phyloP scores from a whole-genome alignment of 1,284 basidiomycete genomes.

The Wallemia hederae region DNA sequence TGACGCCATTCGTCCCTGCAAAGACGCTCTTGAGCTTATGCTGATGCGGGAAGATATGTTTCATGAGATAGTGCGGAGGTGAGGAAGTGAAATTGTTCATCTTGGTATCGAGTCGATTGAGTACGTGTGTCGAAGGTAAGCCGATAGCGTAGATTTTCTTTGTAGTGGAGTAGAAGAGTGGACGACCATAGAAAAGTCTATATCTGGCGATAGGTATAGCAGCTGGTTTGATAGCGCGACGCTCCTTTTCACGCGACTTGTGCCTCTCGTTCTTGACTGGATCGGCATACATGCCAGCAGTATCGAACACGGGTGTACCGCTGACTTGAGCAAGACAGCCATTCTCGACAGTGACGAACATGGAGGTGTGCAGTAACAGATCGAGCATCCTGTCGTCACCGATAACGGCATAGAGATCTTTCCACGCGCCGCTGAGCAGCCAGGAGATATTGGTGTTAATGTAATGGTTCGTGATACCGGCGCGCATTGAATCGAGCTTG shows the following conservation, averaged over 20 bases:
- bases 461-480: background rate
- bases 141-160: background rate
- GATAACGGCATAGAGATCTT: background rate
- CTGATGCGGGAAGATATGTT: constrained; percentile 56
- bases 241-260: background rate
- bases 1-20: background rate
- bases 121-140: background rate
- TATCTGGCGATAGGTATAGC: background rate
- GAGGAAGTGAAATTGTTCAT: constrained; percentile 12
- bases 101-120: background rate
- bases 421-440: background rate
- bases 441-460: background rate
- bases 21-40: constrained; percentile 36
- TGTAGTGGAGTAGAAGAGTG: background rate
- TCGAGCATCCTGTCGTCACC: background rate
- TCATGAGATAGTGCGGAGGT: constrained; percentile 32
- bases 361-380: background rate
- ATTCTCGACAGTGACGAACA: background rate
- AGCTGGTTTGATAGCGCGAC: background rate
- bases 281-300: background rate
- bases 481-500: background rate
- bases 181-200: background rate
- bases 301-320: background rate
- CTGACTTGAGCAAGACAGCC: background rate
- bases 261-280: background rate